phyloP scores from a whole-genome alignment of 306 rosid species.

The Citrullus amarus region DNA sequence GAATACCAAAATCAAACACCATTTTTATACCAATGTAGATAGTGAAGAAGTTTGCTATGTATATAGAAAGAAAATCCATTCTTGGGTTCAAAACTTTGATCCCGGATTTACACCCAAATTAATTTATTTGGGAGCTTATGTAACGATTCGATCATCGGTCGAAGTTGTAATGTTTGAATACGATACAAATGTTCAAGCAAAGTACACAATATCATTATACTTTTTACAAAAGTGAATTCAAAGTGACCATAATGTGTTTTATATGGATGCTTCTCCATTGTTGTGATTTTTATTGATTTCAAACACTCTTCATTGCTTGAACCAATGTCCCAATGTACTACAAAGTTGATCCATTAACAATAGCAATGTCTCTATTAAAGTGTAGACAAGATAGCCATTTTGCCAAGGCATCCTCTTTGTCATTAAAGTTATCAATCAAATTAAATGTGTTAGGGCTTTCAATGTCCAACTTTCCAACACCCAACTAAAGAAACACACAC shows the following conservation, averaged over 20 bases:
- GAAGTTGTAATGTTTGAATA: background rate
- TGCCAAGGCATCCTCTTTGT: background rate
- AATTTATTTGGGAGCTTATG: background rate
- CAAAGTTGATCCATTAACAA: background rate
- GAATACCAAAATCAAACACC: slow-evolving; percentile 6
- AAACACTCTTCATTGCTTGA: too few species aligned
- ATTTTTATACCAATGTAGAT: slow-evolving; percentile 24
- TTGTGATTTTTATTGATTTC: too few species aligned
- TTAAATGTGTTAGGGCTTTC: background rate
- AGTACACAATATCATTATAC: background rate
- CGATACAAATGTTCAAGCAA: background rate
- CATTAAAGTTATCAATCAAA: background rate
- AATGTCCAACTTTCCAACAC: background rate
- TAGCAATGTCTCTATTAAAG: background rate
- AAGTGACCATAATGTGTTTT: background rate
- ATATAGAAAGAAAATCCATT: slow-evolving; percentile 21
- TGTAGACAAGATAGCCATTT: background rate
- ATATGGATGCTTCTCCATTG: too few species aligned
- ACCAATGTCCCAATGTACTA: background rate
- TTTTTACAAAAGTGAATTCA: background rate
- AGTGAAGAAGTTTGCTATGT: slow-evolving; percentile 31
- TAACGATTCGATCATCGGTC: background rate
- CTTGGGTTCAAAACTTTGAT: slow-evolving; percentile 2
- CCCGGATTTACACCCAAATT: background rate
- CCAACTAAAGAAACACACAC: background rate